These are phyloP conservation scores for Diaporthe aspalathi DNA, from an alignment of 2,329 filamentous ascomycete species.

Conservation along the genomic window DNA sequence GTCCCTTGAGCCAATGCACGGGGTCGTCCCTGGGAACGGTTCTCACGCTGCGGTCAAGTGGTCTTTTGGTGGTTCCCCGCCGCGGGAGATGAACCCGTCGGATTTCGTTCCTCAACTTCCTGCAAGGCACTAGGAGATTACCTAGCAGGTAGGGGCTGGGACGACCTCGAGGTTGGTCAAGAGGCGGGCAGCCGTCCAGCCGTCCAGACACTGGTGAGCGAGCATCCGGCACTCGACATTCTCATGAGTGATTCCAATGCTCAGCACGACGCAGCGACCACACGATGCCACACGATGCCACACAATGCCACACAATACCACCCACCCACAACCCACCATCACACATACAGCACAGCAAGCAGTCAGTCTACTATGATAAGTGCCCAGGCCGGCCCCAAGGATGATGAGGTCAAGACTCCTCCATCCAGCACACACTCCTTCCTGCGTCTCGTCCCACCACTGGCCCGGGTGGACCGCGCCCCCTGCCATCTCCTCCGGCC, in stretches of 20 bases:
- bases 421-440: neutral
- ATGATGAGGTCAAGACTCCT: conserved; percentile 13
- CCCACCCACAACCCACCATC: neutral
- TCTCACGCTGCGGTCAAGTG: neutral
- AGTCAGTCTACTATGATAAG: too few relatives aligned
- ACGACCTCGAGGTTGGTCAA: too few relatives aligned
- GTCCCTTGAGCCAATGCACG: neutral
- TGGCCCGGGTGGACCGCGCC: neutral
- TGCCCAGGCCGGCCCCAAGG: neutral
- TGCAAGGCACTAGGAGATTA: conserved; percentile 3
- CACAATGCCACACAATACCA: neutral
- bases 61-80: neutral
- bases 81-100: conserved; percentile 21
- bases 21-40: conserved; percentile 11
- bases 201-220: neutral
- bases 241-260: too few relatives aligned
- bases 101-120: conserved; percentile 15
- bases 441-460: conserved; percentile 1
- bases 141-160: too few relatives aligned
- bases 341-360: too few relatives aligned
- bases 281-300: neutral
- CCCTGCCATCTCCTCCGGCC: neutral
- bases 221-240: conserved; percentile 5
- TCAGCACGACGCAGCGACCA: conserved; percentile 2
- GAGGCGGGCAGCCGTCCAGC: neutral